phyloP scores from a whole-genome alignment of 139 green algal species.

The Tetraselmis striata region DNA sequence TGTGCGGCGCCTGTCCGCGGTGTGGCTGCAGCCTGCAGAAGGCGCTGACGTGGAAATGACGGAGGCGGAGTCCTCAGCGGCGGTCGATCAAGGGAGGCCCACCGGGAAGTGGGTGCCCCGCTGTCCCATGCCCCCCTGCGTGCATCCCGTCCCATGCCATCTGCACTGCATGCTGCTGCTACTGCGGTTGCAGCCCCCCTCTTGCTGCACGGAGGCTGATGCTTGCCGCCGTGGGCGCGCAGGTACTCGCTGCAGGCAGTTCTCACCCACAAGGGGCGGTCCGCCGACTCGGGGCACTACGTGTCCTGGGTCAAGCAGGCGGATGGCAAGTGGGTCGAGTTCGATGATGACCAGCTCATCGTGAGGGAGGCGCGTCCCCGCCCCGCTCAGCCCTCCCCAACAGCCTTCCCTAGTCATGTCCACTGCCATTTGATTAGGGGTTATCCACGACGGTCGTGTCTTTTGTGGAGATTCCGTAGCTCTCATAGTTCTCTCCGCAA shows the following conservation, averaged over 20 bases:
- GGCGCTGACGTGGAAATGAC: slow-evolving; percentile 52
- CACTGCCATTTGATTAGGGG: too few species aligned
- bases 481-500: too few species aligned
- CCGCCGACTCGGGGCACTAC: slow-evolving; percentile 94
- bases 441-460: too few species aligned
- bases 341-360: slow-evolving; percentile 91
- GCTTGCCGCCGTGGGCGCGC: slow-evolving; percentile 45
- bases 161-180: neutral
- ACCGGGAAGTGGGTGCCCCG: neutral
- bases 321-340: slow-evolving; percentile 87
- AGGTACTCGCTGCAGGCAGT: slow-evolving; percentile 85
- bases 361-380: slow-evolving; percentile 17
- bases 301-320: slow-evolving; percentile 87
- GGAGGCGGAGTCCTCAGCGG: slow-evolving; percentile 30
- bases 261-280: slow-evolving; percentile 97
- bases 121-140: too few species aligned
- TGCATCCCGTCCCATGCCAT: too few species aligned
- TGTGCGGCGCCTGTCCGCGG: slow-evolving; percentile 1
- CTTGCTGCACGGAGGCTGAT: neutral
- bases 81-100: slow-evolving; percentile 3
- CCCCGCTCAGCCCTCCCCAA: neutral
- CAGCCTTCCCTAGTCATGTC: too few species aligned
- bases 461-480: too few species aligned
- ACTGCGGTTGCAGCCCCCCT: too few species aligned
- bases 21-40: slow-evolving; percentile 3